phyloP scores from a whole-genome alignment of 345 rosid genomes.

The Kernera saxatilis region DNA sequence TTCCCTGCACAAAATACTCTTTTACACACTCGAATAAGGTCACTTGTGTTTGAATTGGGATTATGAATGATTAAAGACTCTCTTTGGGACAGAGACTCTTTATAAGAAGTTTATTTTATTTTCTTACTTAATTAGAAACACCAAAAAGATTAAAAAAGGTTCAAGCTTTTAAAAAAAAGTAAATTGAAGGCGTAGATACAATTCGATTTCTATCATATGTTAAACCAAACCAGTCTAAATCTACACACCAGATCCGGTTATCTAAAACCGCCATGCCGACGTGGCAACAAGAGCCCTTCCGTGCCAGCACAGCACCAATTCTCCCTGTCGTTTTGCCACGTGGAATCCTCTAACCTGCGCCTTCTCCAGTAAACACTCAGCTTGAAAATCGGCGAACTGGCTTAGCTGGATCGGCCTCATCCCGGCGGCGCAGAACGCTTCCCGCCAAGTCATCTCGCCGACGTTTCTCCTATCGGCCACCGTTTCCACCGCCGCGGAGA shows the following conservation, averaged over 20 bases:
- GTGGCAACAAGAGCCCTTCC: slow-evolving; percentile 74
- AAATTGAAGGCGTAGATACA: slow-evolving; percentile 12
- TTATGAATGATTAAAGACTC: slow-evolving; percentile 15
- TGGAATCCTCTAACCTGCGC: slow-evolving; percentile 80
- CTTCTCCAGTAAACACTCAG: slow-evolving; percentile 64
- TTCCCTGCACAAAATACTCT: not conserved
- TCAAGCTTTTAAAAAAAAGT: not conserved
- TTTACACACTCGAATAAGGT: not conserved
- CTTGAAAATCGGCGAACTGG: slow-evolving; percentile 86
- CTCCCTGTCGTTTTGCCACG: slow-evolving; percentile 81
- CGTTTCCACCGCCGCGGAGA: slow-evolving; percentile 51
- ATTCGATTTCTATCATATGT: not conserved
- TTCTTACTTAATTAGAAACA: not conserved
- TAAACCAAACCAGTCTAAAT: not conserved
- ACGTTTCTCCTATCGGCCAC: slow-evolving; percentile 37
- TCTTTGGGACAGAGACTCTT: not conserved
- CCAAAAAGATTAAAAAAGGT: not conserved
- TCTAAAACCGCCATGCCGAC: slow-evolving; percentile 79
- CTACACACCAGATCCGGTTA: slow-evolving; percentile 5
- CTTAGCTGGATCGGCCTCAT: slow-evolving; percentile 71
- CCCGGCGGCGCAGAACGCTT: slow-evolving; percentile 63
- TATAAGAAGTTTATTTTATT: not conserved
- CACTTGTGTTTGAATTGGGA: not conserved
- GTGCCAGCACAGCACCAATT: slow-evolving; percentile 92
- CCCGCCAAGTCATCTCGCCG: slow-evolving; percentile 60